Evolutionary conservation across 345 rosid genomes (phyloP), one percentile per base, ranked within the genome.

Genomic region (Camelina neglecta): DNA sequence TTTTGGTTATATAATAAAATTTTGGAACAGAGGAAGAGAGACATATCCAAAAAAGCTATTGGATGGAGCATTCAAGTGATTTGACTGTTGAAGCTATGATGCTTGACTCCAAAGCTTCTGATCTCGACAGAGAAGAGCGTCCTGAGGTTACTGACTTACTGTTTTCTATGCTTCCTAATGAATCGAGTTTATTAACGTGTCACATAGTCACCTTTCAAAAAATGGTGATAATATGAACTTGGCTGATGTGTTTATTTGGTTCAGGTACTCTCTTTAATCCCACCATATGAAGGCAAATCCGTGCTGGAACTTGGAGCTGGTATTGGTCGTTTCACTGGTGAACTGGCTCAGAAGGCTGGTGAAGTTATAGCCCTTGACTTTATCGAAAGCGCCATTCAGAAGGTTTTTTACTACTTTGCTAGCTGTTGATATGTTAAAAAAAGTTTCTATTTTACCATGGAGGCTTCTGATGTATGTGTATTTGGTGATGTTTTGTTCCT

Each of bases 231-330:
- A 36, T 1, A 2, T 36, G 41, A 36, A 54, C 42, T 38, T 39
- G 44, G 44, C 44, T 69, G 26, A 54, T 76, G 39, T 2, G 71
- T 70, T 44, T 7, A 5, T 77, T 65, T 29, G 61, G 1, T 7
- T 0, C 70, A 94, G 97, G 85, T 95, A 48, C 96, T 92, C 50
- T 86, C 97, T 76, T 75, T 89, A 24, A 93, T 95, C 65, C 98
- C 99, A 71, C 68, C 86, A 1, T 92, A 82, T 18, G 93, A 89
- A 50, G 97, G 94, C 3, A 95, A 95, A 73, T 31, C 89, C 10
- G 86, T 95, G 29, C 68, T 95, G 82, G 99, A 95, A 69, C 84
- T 92, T 60, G 99, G 99, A 77, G 97, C 97, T 68, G 99, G 97
- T 11, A 90, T 89, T 23, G 98, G 98, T 65, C 90, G 99, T 42